Conservation (phyloP, 2,329 filamentous ascomycete species). For the Coleophoma crateriformis region DNA sequence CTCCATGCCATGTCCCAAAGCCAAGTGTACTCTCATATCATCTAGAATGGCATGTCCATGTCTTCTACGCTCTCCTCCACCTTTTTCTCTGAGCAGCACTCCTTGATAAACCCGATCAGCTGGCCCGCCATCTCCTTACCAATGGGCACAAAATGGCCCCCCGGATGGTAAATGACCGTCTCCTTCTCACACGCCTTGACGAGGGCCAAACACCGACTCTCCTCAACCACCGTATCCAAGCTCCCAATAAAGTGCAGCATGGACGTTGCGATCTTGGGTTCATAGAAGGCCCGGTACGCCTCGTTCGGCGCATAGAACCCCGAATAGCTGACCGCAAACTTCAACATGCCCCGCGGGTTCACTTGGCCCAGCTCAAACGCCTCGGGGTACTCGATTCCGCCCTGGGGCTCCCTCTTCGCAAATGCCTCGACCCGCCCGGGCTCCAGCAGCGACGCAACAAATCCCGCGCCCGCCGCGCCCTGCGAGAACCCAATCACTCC, state of each 20-base stretch:
- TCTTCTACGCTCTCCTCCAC: constrained; percentile 56
- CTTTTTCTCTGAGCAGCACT: constrained; percentile 25
- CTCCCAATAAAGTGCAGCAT: constrained; percentile 78
- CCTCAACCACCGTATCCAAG: constrained; percentile 83
- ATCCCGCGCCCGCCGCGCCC: constrained; percentile 65
- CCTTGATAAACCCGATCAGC: constrained; percentile 65
- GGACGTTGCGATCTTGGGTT: constrained; percentile 70
- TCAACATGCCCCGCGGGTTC: constrained; percentile 37
- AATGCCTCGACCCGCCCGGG: constrained; percentile 39
- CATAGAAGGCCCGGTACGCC: constrained; percentile 64
- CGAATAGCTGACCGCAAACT: constrained; percentile 72
- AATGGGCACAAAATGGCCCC: constrained; percentile 85
- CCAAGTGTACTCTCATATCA: background rate
- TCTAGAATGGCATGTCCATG: constrained; percentile 63
- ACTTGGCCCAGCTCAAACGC: constrained; percentile 35
- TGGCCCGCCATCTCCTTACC: constrained; percentile 76
- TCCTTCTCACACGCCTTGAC: constrained; percentile 56
- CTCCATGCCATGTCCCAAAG: constrained; percentile 11
- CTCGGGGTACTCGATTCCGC: constrained; percentile 46
- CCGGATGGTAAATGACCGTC: constrained; percentile 65
- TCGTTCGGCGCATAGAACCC: constrained; percentile 65
- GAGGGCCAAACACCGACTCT: constrained; percentile 61
- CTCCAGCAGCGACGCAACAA: constrained; percentile 72
- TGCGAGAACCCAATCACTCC: constrained; percentile 81
- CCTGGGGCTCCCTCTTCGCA: constrained; percentile 24